These are phyloP conservation scores for Kurtzmaniella cleridarum DNA, from an alignment of 805 yeast species.

Conservation along the genomic window DNA sequence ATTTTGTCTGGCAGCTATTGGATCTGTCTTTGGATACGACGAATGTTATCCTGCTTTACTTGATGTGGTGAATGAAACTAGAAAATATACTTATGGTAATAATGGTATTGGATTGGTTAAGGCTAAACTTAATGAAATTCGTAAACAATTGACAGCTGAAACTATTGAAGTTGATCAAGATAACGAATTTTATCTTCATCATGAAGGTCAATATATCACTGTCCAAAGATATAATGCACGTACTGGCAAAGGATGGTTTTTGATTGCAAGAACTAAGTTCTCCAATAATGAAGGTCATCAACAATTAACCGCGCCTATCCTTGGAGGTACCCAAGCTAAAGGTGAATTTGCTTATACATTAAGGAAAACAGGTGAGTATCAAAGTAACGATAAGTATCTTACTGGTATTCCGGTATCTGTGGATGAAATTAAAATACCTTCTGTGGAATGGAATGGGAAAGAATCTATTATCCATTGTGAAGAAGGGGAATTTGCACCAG, in stretches of 20 bases:
- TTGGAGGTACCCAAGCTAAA: conserved; percentile 57
- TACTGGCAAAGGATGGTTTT: conserved; percentile 83
- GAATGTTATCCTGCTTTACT: conserved; percentile 81
- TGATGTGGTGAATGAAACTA: conserved; percentile 72
- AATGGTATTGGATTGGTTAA: conserved; percentile 78
- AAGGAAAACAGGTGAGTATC: conserved; percentile 45
- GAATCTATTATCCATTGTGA: conserved; percentile 56
- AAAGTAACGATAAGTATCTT: conserved; percentile 36
- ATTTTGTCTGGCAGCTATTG: conserved; percentile 88
- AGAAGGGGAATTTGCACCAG: conserved; percentile 65
- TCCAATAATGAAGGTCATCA: conserved; percentile 40
- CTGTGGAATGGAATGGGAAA: conserved; percentile 36
- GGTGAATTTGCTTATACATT: conserved; percentile 56
- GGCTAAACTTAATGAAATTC: conserved; percentile 48
- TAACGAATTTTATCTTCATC: conserved; percentile 91
- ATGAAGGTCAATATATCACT: conserved; percentile 87
- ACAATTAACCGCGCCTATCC: conserved; percentile 47
- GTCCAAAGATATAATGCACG: conserved; percentile 80
- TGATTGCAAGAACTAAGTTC: conserved; percentile 85
- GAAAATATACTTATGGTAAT: conserved; percentile 49
- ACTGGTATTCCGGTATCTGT: conserved; percentile 65
- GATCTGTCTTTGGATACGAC: conserved; percentile 91
- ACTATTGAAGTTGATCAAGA: conserved; percentile 48
- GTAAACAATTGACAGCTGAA: conserved; percentile 52
- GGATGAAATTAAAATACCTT: conserved; percentile 46